Evolutionary conservation across 192 early-diverging fungal species (phyloP), one percentile per base, ranked within the genome.

Genomic region (Geranomyces variabilis): DNA sequence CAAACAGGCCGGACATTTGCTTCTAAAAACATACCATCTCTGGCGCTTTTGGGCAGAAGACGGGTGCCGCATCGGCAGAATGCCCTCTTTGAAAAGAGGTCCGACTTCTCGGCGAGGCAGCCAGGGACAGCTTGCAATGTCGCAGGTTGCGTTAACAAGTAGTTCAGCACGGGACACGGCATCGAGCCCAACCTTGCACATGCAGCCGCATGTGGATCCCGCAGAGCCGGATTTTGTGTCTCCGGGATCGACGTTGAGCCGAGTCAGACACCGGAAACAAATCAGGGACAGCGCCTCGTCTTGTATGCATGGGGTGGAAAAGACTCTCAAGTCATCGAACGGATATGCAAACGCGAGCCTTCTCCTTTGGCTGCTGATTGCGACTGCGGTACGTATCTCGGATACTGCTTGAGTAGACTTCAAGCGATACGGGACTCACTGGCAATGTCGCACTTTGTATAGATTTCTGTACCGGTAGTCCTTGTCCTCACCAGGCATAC

Each of bases 401-500:
- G 66, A 28, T 17, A 15, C 36, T 56, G 0, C 51, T 36, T 56
- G 31, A 43, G 13, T 49, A n/a, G n/a, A n/a, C n/a, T n/a, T n/a
- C n/a, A 19, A 60, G 17, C 21, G 7, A 60, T 29, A 60, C 19
- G 15, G 29, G 3, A 30, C 24, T 45, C n/a, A 9, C 33, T 64
- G 21, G 22, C 15, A 21, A 6, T n/a, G 17, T n/a, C 4, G n/a
- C 41, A 14, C 15, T 64, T 64, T 29, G n/a, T 41, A 13, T 22
- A 70, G 68, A 43, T 70, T 24, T 9, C 68, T 0, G n/a, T 70
- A 13, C 56, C 57, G 9, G 57, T 70, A 21, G 33, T 70, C 8
- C 26, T 70, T 13, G 56, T 60, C 4, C 33, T 61, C 19, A 51
- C n/a, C 5, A 31, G 28, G 10, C 3, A 9, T 2, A 29, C 29